Percentiles rank a stretch among this genome's conserved stretches.
Conservation (phyloP, 2,329 filamentous ascomycete species). For the Teratosphaeria gauchensis region DNA sequence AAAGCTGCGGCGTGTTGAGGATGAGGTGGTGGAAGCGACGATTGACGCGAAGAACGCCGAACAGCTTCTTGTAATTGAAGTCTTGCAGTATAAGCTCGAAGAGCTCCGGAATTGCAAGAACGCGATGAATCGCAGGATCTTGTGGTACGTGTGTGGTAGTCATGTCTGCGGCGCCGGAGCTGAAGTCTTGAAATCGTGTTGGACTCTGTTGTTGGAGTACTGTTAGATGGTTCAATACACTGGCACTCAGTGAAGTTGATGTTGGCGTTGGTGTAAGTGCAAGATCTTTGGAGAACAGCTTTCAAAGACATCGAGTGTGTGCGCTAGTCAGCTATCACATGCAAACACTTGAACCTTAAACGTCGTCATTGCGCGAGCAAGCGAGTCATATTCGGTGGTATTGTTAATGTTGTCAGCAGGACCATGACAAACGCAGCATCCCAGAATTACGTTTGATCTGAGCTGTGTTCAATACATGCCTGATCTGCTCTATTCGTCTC, state of each 20-base stretch:
- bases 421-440: neutral
- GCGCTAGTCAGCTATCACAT: neutral
- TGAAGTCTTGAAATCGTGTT: neutral
- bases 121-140: neutral
- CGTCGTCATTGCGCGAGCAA: neutral
- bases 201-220: neutral
- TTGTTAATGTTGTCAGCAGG: neutral
- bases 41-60: neutral
- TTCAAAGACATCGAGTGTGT: neutral
- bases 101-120: conserved; percentile 4
- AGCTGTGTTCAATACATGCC: neutral
- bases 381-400: neutral
- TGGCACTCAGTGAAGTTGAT: neutral
- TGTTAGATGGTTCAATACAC: neutral
- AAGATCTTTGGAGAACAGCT: neutral
- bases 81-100: conserved; percentile 3
- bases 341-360: neutral
- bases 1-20: neutral
- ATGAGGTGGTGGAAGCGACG: neutral
- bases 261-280: neutral
- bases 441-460: neutral
- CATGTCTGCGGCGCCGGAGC: neutral
- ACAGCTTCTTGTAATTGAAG: conserved; percentile 1
- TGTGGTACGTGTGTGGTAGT: neutral
- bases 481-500: neutral